A percentile compares a stretch with the other conserved stretches of the same genome.
These are phyloP conservation scores for Schizothecium vesticola DNA, from an alignment of 495 filamentous ascomycete genomes.

Conservation along the genomic window DNA sequence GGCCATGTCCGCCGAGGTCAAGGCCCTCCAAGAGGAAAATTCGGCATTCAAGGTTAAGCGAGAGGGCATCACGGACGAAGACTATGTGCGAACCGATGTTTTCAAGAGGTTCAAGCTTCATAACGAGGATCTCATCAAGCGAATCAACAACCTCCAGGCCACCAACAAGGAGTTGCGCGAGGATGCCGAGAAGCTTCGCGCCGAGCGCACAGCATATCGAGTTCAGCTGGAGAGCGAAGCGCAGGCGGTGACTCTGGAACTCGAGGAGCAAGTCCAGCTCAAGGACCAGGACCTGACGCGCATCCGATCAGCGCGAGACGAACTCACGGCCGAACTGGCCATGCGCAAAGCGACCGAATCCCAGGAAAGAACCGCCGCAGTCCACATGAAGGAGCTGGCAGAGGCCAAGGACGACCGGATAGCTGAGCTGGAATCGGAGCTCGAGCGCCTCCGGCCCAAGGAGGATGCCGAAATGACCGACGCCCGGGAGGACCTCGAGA, in stretches of 20 bases:
- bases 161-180: conserved; percentile 79
- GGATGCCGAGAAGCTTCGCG: conserved; percentile 75
- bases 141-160: conserved; percentile 87
- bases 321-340: conserved; percentile 72
- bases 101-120: conserved; percentile 88
- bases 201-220: conserved; percentile 78
- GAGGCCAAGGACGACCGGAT: conserved; percentile 72
- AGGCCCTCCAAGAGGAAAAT: conserved; percentile 69
- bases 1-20: conserved; percentile 71
- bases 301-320: conserved; percentile 76
- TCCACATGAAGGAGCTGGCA: conserved; percentile 73
- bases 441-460: conserved; percentile 59
- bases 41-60: conserved; percentile 53
- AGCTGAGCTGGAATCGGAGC: conserved; percentile 70
- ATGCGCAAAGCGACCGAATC: conserved; percentile 74
- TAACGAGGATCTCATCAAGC: conserved; percentile 85
- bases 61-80: conserved; percentile 78
- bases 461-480: conserved; percentile 37
- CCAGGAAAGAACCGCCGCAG: conserved; percentile 59
- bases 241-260: conserved; percentile 61
- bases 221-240: conserved; percentile 73
- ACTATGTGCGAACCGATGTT: conserved; percentile 84
- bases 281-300: conserved; percentile 81
- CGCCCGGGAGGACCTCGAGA: conserved; percentile 46
- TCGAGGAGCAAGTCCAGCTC: conserved; percentile 71